Evolutionary conservation across 495 filamentous ascomycete species (phyloP), one percentile per base, ranked within the genome.

Genomic region (Talaromyces stipitatus): DNA sequence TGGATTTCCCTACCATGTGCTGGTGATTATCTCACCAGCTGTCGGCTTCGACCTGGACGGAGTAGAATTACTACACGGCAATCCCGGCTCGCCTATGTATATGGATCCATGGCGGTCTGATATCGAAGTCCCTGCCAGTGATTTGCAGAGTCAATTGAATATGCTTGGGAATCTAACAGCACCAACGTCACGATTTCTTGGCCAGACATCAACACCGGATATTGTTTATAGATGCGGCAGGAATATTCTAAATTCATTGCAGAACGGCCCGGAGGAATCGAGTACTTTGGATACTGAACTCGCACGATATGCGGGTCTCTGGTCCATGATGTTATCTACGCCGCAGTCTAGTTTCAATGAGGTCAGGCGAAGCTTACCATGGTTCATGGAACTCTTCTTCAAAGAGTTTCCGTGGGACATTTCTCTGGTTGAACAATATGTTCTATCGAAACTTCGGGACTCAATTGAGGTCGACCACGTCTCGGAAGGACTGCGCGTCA

Each of bases 61-160:
- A 69, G 66, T 82, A 74, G 32, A 74, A 64, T 53, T 81, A 63
- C 55, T 70, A 61, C 56, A 57, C 73, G 50, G 72, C 67, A 46
- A 64, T n/a, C 62, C 67, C 36, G 69, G 70, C 11, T 69, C 80
- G 52, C 75, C 73, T 8, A 90, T 95, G 79, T 95, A 89, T 67
- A 73, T 96, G 58, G 90, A 97, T 62, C 92, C 91, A 1, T 96
- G 87, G 66, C 78, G 83, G 48, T 85, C 82, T 14, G 78, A 84
- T 32, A 64, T 76, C 7, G 91, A 95, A 70, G 81, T 88, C 0
- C 74, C 79, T 0, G 62, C 83, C 3, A 68, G 71, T 3, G 76
- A 81, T 56, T 73, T 96, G 23, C 72, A 79, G 56, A 69, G 64
- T n/a, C 78, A 83, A 56, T 72, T 96, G 16, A 68, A 69, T 47